These are phyloP conservation scores for Saccharomyces pastorianus DNA, from an alignment of 1,139 yeast species.

Conservation along the genomic window DNA sequence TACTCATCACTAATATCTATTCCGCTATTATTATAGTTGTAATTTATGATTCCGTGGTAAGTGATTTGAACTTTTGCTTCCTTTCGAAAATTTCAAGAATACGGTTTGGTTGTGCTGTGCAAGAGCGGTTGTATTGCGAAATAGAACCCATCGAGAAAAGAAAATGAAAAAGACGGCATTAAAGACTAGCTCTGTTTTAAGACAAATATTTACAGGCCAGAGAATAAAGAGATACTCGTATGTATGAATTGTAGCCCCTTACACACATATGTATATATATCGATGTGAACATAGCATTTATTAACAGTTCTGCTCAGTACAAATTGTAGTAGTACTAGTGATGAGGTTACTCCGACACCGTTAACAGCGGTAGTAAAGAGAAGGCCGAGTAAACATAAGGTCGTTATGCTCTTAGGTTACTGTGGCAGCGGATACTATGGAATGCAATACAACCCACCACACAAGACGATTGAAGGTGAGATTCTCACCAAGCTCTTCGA, in stretches of 20 bases:
- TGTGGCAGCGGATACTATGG: constrained; percentile 97
- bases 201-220: neutral
- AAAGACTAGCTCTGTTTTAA: neutral
- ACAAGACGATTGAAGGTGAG: constrained; percentile 85
- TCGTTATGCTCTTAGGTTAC: constrained; percentile 85
- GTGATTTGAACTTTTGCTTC: neutral
- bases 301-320: neutral
- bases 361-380: neutral
- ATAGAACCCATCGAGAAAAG: neutral
- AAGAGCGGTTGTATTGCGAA: neutral
- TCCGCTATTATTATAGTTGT: neutral
- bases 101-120: neutral
- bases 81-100: neutral
- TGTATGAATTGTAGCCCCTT: neutral
- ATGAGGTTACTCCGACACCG: neutral
- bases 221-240: neutral
- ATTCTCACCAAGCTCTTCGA: constrained; percentile 75
- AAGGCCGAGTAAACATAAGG: constrained; percentile 38
- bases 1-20: neutral
- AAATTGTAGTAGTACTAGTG: neutral
- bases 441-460: constrained; percentile 88
- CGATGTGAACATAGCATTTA: neutral
- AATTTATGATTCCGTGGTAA: neutral
- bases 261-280: neutral
- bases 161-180: neutral